phyloP scores from a whole-genome alignment of 345 rosid genomes.

The Nephelium lappaceum region DNA sequence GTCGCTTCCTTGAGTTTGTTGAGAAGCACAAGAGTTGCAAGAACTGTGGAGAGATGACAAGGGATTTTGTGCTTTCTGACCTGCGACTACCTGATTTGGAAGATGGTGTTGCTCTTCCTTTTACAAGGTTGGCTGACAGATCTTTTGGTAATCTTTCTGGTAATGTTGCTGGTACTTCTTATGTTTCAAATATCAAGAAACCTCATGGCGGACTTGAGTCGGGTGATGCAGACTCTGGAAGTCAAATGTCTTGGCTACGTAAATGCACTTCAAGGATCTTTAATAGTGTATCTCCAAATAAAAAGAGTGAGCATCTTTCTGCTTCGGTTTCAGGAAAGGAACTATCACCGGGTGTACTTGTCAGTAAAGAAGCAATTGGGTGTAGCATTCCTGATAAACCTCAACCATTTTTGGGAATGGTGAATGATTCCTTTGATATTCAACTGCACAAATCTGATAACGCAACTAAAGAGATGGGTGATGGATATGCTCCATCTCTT shows the following conservation, averaged over 20 bases:
- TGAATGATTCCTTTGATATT: slow-evolving; percentile 25
- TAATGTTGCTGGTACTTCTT: slow-evolving; percentile 30
- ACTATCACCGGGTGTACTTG: slow-evolving; percentile 22
- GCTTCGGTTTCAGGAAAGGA: slow-evolving; percentile 28
- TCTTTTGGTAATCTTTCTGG: slow-evolving; percentile 35
- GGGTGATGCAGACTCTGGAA: slow-evolving; percentile 44
- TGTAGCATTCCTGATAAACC: slow-evolving; percentile 29
- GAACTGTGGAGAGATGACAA: slow-evolving; percentile 57
- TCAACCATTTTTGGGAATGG: slow-evolving; percentile 25
- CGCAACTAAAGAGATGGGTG: slow-evolving; percentile 31
- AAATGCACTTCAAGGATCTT: slow-evolving; percentile 62
- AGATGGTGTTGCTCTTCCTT: slow-evolving; percentile 35
- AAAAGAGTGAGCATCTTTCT: slow-evolving; percentile 42
- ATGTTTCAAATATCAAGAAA: slow-evolving; percentile 32
- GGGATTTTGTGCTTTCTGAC: slow-evolving; percentile 62
- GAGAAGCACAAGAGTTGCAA: slow-evolving; percentile 62
- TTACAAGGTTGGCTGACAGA: slow-evolving; percentile 36
- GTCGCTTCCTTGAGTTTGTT: slow-evolving; percentile 57
- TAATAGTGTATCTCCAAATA: slow-evolving; percentile 56
- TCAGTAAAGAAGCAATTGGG: slow-evolving; percentile 20
- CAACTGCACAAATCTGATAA: slow-evolving; percentile 39
- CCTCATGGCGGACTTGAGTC: slow-evolving; percentile 38
- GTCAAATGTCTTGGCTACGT: slow-evolving; percentile 61
- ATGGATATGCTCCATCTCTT: slow-evolving; percentile 46
- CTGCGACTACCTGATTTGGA: slow-evolving; percentile 50